These are phyloP conservation scores for Dioscorea dumetorum DNA, from an alignment of 106 monocot species.

Conservation along the genomic window DNA sequence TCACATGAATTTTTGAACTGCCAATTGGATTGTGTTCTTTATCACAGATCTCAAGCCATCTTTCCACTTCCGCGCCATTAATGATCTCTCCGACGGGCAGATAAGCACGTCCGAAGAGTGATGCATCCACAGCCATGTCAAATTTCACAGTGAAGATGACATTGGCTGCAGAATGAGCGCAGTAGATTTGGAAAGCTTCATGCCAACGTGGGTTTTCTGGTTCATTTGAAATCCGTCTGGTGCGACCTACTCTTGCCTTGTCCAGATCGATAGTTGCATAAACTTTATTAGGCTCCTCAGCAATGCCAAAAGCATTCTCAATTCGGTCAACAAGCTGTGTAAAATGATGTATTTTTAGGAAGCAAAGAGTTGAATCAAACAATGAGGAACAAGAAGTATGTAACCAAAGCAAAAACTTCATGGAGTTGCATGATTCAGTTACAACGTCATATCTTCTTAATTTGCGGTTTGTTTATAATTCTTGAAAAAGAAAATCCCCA, in stretches of 20 bases:
- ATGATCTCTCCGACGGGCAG: conserved; percentile 46
- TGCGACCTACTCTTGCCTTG: conserved; percentile 72
- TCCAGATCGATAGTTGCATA: conserved; percentile 71
- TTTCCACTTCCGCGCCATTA: conserved; percentile 42
- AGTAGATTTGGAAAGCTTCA: conserved; percentile 73
- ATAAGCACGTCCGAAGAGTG: conserved; percentile 57
- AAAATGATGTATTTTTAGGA: background rate
- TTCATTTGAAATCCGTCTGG: conserved; percentile 39
- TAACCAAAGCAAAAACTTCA: no score
- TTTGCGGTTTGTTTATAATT: background rate
- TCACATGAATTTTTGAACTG: conserved; percentile 60
- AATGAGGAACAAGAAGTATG: background rate
- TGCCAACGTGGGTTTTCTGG: conserved; percentile 56
- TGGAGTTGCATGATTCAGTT: background rate
- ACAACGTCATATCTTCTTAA: background rate
- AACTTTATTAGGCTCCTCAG: conserved; percentile 24
- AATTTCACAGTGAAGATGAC: conserved; percentile 62
- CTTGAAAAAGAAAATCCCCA: no score
- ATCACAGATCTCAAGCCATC: conserved; percentile 59
- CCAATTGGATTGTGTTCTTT: conserved; percentile 28
- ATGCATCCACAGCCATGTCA: conserved; percentile 41
- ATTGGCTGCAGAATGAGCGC: conserved; percentile 48
- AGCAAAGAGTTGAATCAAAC: background rate
- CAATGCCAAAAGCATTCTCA: conserved; percentile 33
- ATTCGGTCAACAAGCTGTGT: conserved; percentile 48